Percentiles rank a stretch among this genome's conserved stretches.
Evolutionary conservation across 2,329 filamentous ascomycete species (phyloP).

Genomic region (Arthrobotrys conoides): DNA sequence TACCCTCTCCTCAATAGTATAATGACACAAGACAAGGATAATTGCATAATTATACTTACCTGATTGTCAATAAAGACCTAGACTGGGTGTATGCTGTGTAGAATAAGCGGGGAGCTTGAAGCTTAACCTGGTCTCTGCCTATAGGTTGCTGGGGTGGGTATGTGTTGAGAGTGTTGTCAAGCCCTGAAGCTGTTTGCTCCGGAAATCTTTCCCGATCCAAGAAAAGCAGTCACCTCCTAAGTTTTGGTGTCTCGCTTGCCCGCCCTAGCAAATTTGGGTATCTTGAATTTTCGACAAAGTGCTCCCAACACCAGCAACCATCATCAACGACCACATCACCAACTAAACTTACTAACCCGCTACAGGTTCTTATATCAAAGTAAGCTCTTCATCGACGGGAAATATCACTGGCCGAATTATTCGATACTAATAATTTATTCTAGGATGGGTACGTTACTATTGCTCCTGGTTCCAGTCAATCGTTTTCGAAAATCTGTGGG

Average conservation of each 20-base stretch:
- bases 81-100: too few relatives aligned
- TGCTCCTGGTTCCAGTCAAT: constrained; percentile 56
- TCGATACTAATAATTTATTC: constrained; percentile 65
- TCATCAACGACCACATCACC: constrained; percentile 55
- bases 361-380: constrained; percentile 63
- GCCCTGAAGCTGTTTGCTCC: constrained; percentile 50
- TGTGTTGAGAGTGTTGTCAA: constrained; percentile 37
- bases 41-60: too few relatives aligned
- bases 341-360: constrained; percentile 44
- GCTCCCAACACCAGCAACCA: constrained; percentile 42
- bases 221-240: constrained; percentile 57
- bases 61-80: too few relatives aligned
- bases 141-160: background rate
- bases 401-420: constrained; percentile 61
- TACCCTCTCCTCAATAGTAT: too few relatives aligned
- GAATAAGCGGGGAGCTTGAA: too few relatives aligned
- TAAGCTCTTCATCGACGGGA: constrained; percentile 69
- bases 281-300: constrained; percentile 57
- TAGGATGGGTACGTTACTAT: constrained; percentile 75
- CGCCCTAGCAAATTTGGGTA: constrained; percentile 59
- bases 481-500: constrained; percentile 21
- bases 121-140: too few relatives aligned
- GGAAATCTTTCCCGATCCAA: constrained; percentile 24
- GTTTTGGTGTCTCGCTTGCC: constrained; percentile 42
- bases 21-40: too few relatives aligned